Evolutionary conservation across 441 rosid species (phyloP).

Genomic region (Omphalea diandra): DNA sequence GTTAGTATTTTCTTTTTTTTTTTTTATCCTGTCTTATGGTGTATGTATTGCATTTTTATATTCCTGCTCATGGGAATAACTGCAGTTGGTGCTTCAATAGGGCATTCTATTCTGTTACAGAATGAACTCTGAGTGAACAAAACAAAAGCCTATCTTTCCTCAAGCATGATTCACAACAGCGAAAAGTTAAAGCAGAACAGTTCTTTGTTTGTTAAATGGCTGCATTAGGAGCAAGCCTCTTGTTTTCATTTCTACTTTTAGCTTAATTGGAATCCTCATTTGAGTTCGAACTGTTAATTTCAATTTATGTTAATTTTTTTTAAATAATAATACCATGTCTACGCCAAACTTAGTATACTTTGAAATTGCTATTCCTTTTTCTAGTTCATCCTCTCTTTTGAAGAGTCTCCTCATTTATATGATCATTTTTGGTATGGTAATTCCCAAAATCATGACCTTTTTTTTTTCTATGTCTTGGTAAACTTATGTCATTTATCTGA

Average conservation of each 20-base stretch:
- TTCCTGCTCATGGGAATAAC: too few species aligned
- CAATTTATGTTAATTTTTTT: background rate
- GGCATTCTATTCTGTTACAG: too few species aligned
- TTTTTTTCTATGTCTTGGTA: background rate
- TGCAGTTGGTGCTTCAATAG: too few species aligned
- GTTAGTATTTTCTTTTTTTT: background rate
- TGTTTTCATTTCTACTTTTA: too few species aligned
- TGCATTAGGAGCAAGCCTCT: too few species aligned
- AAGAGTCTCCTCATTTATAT: background rate
- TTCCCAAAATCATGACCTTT: background rate
- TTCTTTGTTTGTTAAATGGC: too few species aligned
- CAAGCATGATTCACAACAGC: too few species aligned
- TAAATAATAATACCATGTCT: background rate
- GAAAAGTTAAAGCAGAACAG: too few species aligned
- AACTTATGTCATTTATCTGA: conserved; percentile 10
- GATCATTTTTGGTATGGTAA: background rate
- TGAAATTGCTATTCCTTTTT: background rate
- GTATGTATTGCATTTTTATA: background rate
- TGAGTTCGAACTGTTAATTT: background rate
- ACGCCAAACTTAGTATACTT: background rate
- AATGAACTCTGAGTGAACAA: too few species aligned
- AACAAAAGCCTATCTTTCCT: too few species aligned
- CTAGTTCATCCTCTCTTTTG: background rate
- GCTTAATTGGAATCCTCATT: too few species aligned
- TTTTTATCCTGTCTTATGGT: background rate